These are phyloP conservation scores for Penicillium bovifimosum DNA, from an alignment of 495 filamentous ascomycete genomes.

Conservation along the genomic window DNA sequence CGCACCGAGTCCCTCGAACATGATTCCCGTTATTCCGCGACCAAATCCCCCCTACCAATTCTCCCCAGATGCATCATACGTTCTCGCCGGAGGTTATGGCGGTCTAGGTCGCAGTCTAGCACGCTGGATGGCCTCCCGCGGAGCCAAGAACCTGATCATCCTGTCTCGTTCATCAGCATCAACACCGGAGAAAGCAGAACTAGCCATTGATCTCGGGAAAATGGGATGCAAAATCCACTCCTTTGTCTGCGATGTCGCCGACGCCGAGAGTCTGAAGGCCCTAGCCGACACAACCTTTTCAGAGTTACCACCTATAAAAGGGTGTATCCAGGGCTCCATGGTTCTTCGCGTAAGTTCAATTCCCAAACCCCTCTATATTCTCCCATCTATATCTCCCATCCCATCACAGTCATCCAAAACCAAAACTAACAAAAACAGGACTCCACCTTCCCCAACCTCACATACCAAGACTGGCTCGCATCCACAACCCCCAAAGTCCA, in stretches of 20 bases:
- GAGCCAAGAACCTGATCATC: constrained; percentile 28
- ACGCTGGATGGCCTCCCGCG: constrained; percentile 33
- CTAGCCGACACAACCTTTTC: constrained; percentile 6
- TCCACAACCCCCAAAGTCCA: constrained; percentile 20
- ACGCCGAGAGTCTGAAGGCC: constrained; percentile 11
- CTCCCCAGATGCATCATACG: constrained; percentile 13
- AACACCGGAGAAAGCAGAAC: constrained; percentile 5
- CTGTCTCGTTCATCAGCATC: constrained; percentile 13
- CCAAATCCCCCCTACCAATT: constrained; percentile 15
- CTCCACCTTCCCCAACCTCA: constrained; percentile 36
- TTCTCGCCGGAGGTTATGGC: constrained; percentile 38
- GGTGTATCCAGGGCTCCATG: constrained; percentile 41
- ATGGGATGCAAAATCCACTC: constrained; percentile 17
- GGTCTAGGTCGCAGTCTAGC: constrained; percentile 35
- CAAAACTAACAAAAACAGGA: constrained; percentile 23
- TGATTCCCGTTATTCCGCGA: constrained; percentile 14
- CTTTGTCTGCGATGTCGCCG: constrained; percentile 18
- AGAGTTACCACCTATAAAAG: constrained; percentile 29
- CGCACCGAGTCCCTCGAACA: constrained; percentile 2
- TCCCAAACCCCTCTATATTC: too few species aligned
- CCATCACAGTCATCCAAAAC: background rate
- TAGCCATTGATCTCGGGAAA: constrained; percentile 10
- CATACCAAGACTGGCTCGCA: constrained; percentile 22
- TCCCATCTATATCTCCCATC: too few species aligned
- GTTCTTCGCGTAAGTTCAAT: constrained; percentile 23